These are phyloP conservation scores for Salvia sclarea DNA, from an alignment of 305 asterid species.

Conservation along the genomic window DNA sequence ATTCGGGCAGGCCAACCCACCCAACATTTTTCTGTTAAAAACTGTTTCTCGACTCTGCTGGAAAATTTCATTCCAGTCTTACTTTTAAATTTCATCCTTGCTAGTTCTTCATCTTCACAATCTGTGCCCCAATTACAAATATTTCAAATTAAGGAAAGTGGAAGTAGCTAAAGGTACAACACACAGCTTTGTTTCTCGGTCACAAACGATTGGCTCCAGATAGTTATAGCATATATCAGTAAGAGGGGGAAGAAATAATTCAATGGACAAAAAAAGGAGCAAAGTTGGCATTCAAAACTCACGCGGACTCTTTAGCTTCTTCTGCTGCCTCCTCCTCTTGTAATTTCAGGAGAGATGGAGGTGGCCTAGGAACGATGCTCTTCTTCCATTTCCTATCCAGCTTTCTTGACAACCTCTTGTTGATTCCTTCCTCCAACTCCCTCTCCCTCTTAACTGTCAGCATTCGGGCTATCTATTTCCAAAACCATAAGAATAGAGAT, in stretches of 20 bases:
- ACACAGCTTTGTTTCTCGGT: conserved; percentile 16
- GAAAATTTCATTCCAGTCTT: too few species aligned
- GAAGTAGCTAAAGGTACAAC: background rate
- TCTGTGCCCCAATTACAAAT: conserved; percentile 2
- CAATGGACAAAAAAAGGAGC: background rate
- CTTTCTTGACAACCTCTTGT: conserved; percentile 85
- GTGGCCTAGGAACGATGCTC: conserved; percentile 91
- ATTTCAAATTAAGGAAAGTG: background rate
- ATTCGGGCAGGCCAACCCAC: too few species aligned
- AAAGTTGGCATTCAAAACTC: conserved; percentile 30
- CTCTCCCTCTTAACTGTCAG: conserved; percentile 88
- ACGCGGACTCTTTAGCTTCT: conserved; percentile 72
- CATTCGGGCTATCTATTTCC: conserved; percentile 75
- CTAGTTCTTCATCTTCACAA: conserved; percentile 3
- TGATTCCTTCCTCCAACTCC: conserved; percentile 89
- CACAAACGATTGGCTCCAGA: conserved; percentile 19
- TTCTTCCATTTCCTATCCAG: conserved; percentile 89
- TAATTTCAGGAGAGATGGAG: conserved; percentile 79
- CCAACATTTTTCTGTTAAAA: too few species aligned
- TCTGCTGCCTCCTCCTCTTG: conserved; percentile 90
- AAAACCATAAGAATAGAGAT: background rate
- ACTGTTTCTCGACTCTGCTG: too few species aligned
- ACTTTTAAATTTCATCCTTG: too few species aligned
- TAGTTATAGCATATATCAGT: background rate
- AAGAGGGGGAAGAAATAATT: background rate